Base-by-base conservation (phyloP, 345 rosid genomes). In the Citrus australasica region DNA sequence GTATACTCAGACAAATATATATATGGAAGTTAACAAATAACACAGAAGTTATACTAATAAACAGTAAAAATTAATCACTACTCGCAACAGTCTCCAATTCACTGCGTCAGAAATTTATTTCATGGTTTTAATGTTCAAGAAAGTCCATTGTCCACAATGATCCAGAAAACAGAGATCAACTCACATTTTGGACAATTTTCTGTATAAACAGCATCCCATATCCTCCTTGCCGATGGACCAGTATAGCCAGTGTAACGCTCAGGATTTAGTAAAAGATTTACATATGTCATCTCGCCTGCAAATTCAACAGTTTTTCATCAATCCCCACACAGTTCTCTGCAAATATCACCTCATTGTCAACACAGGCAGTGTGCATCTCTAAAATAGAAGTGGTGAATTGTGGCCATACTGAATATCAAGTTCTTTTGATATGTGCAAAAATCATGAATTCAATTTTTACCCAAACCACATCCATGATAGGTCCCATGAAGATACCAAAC, bases 171-270 rank as follows among this genome's bases (percentile, higher is more conserved):
- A 46, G 51, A 46, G 51, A 46, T 46, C 17, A 69, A 72, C 80
- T 84, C 77, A 88, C 93, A 85, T 83, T 85, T 88, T 58, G 91
- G 91, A 77, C 91, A 90, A 74, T 90, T 90, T 80, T 90, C 91
- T 14, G 87, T 76, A 75, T 90, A 90, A 73, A 88, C 30, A 51
- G 93, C 90, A 79, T 90, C 93, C 93, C 93, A 88, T 82, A 90
- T 88, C 80, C 93, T 86, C 80, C 86, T 81, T 68, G 93, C 93
- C 28, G 93, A 90, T 73, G 93, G 86, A 78, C 93, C 91, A 69
- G 74, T 69, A 30, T 90, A 90, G 40, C 93, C 93, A 75, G 90
- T 89, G 65, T 83, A 90, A 62, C 91, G 88, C 74, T 90, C 93
- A 77, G 91, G 93, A 64, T 90, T 88, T 82, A 90, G 56, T 71